Evolutionary conservation across 495 filamentous ascomycete species (phyloP).

Genomic region (Evansstolkia leycettana): DNA sequence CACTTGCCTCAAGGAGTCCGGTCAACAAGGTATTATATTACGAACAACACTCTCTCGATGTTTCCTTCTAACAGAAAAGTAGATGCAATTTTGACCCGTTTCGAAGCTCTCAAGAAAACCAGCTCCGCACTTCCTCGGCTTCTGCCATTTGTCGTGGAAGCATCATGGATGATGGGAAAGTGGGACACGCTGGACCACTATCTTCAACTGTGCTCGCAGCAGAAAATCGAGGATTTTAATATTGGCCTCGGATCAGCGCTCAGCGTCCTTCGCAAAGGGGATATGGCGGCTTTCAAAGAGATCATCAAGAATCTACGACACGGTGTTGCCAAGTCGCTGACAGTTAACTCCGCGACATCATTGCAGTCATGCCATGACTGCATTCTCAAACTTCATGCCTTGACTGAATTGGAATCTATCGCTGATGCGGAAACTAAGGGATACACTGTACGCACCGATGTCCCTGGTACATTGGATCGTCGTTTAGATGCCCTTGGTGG

Average conservation of each 20-base stretch:
- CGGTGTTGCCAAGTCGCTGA: constrained; percentile 59
- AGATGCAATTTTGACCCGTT: constrained; percentile 77
- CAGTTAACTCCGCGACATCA: constrained; percentile 60
- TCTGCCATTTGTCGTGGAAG: constrained; percentile 74
- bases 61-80: constrained; percentile 5
- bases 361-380: constrained; percentile 69
- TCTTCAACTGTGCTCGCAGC: constrained; percentile 37
- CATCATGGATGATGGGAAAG: constrained; percentile 75
- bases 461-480: constrained; percentile 51
- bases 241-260: constrained; percentile 65
- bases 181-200: constrained; percentile 68
- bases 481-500: constrained; percentile 77
- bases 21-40: constrained; percentile 65
- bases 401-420: constrained; percentile 80
- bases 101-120: constrained; percentile 59
- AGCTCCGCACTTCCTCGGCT: constrained; percentile 41
- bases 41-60: neutral
- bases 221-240: constrained; percentile 63
- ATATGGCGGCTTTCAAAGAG: constrained; percentile 40
- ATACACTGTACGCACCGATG: constrained; percentile 16
- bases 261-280: constrained; percentile 44
- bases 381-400: constrained; percentile 71
- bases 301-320: constrained; percentile 54
- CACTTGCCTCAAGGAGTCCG: constrained; percentile 82
- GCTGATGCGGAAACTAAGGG: constrained; percentile 32